These are phyloP conservation scores for Pugionium cornutum DNA, from an alignment of 345 rosid species.

Conservation along the genomic window DNA sequence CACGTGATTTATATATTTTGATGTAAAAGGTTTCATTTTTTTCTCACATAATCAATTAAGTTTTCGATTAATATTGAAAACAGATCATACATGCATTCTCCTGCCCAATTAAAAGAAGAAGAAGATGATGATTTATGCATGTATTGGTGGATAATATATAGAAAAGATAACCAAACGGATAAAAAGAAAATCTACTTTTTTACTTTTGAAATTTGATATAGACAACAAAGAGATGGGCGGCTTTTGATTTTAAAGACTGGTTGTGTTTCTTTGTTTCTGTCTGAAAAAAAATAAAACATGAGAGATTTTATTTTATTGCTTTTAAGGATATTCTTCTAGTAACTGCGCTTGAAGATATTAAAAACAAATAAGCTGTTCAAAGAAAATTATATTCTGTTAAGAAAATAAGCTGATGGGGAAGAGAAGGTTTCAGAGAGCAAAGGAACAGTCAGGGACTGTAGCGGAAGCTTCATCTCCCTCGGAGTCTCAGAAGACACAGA, in stretches of 20 bases:
- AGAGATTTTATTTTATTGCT: not conserved
- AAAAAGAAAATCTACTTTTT: conserved; percentile 35
- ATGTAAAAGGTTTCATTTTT: not conserved
- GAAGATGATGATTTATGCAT: no score
- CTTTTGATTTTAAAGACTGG: conserved; percentile 28
- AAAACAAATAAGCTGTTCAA: conserved; percentile 17
- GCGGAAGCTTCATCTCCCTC: conserved; percentile 48
- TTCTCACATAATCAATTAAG: no score
- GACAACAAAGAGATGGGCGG: conserved; percentile 24
- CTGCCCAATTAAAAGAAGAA: no score
- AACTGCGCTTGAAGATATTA: conserved; percentile 11
- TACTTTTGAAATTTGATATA: conserved; percentile 17
- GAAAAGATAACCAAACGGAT: conserved; percentile 26
- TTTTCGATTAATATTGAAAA: no score
- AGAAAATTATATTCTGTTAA: not conserved
- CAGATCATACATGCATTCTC: no score
- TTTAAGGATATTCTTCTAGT: not conserved
- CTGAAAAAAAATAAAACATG: not conserved
- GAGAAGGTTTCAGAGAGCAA: conserved; percentile 71
- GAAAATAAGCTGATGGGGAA: conserved; percentile 56
- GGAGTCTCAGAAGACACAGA: conserved; percentile 46
- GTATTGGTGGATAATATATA: conserved; percentile 27
- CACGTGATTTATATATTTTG: not conserved
- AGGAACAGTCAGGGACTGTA: conserved; percentile 66
- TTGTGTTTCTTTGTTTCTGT: conserved; percentile 14